Evolutionary conservation across 1,284 basidiomycete species (phyloP).

Genomic region (Cryptococcus hybrid): DNA sequence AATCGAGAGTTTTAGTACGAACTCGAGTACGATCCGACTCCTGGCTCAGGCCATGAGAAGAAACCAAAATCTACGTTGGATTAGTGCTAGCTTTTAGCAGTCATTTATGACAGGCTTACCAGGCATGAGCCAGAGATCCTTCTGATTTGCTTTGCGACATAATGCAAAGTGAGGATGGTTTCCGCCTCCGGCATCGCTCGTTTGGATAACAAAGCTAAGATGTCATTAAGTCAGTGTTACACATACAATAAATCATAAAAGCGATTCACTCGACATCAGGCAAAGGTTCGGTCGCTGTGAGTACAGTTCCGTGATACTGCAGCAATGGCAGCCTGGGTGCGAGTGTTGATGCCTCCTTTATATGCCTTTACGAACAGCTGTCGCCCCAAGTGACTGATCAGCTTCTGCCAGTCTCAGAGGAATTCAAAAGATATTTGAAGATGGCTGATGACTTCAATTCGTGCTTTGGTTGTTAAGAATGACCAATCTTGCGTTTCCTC

Average conservation of each 20-base stretch:
- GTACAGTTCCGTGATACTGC: slow-evolving; percentile 32
- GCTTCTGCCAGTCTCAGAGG: too few relatives aligned
- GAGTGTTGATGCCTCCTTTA: slow-evolving; percentile 28
- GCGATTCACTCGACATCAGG: slow-evolving; percentile 41
- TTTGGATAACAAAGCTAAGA: slow-evolving; percentile 39
- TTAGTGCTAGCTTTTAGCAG: background rate
- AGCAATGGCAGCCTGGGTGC: slow-evolving; percentile 32
- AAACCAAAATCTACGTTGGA: slow-evolving; percentile 38
- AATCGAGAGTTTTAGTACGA: slow-evolving; percentile 26
- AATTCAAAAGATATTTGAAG: background rate
- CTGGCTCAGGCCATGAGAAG: slow-evolving; percentile 46
- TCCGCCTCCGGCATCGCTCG: slow-evolving; percentile 32
- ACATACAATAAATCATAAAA: background rate
- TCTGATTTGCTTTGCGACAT: slow-evolving; percentile 26
- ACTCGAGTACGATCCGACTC: slow-evolving; percentile 38
- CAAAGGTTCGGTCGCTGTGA: slow-evolving; percentile 36
- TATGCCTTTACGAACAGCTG: slow-evolving; percentile 44
- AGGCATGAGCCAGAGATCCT: slow-evolving; percentile 42
- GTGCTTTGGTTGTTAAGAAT: slow-evolving; percentile 41
- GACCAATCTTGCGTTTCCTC: slow-evolving; percentile 32
- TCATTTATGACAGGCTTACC: slow-evolving; percentile 16
- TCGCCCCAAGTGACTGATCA: background rate
- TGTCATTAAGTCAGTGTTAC: background rate
- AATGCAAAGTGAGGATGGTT: slow-evolving; percentile 25
- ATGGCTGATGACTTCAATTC: background rate